These are phyloP conservation scores for Mucor indicus DNA, from an alignment of 371 early-diverging fungal genomes.

Conservation along the genomic window DNA sequence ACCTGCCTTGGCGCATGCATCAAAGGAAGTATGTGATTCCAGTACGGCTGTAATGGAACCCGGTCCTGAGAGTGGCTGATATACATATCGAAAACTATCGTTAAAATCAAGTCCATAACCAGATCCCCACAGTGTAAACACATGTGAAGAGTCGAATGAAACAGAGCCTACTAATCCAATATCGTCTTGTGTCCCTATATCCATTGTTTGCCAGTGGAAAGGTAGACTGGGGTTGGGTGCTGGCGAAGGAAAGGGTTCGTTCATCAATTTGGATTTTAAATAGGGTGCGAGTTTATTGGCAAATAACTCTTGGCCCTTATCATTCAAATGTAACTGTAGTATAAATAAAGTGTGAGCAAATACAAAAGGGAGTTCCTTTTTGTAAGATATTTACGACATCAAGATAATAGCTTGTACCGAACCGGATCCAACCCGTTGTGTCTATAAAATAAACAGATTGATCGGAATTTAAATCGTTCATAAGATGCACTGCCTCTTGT, in stretches of 20 bases:
- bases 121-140: constrained; percentile 47
- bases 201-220: constrained; percentile 45
- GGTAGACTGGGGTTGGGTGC: constrained; percentile 42
- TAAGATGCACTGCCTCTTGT: constrained; percentile 33
- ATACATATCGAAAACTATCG: constrained; percentile 45
- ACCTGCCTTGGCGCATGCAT: constrained; percentile 44
- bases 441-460: constrained; percentile 37
- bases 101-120: constrained; percentile 32
- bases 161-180: constrained; percentile 46
- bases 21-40: constrained; percentile 42
- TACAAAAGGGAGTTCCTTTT: no score
- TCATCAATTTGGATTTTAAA: constrained; percentile 25
- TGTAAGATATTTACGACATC: constrained; percentile 31
- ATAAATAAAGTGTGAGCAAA: no score
- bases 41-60: constrained; percentile 29
- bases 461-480: constrained; percentile 21
- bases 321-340: constrained; percentile 30
- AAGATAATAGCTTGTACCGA: constrained; percentile 24
- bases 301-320: constrained; percentile 33
- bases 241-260: constrained; percentile 32
- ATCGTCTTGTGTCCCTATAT: constrained; percentile 34
- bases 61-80: constrained; percentile 25
- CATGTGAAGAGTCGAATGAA: constrained; percentile 34
- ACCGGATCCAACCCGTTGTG: constrained; percentile 40
- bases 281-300: constrained; percentile 32